Evolutionary conservation across 2,329 filamentous ascomycete species (phyloP), one percentile per base, ranked within the genome.

Genomic region (Clonostachys rosea): DNA sequence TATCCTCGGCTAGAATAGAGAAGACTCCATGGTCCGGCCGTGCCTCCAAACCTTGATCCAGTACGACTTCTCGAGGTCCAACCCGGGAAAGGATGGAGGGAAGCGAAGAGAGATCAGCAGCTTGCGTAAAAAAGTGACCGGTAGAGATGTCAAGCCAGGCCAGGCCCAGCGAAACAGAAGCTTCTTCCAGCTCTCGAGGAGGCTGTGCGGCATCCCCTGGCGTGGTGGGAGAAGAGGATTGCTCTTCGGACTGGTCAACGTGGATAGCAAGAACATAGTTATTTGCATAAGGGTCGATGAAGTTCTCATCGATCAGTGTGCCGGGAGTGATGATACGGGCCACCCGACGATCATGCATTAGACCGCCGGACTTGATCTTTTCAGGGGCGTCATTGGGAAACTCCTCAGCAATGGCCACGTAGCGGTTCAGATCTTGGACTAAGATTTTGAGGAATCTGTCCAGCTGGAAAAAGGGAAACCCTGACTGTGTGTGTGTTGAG

Each of bases 101-200:
- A 5, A 99, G 70, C 47, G 84, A 83, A 44, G 79, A 73, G 8
- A 91, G 67, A 17, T 84, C 84, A 1, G 87, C 85, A 16, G 73
- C 74, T 60, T 97, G 91, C 1, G 91, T 96, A 59, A 84, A 90
- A 67, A 99, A 99, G 57, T 92, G 88, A 13, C 94, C 94, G 4
- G 94, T 99, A 9, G 94, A 96, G 24, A 97, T 70, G 66, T 99
- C 94, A 42, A 97, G 73, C 94, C 94, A 99, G 39, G 94, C 89
- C 44, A 99, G 71, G 4, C 94, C 94, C 48, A 95, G 71, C 20
- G 42, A 30, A 43, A 33, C 5, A 13, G 40, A 24, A 13, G 40
- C 16, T 30, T 10, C 24, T 10, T 10, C 24, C 24, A 30, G 24
- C 24, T 30, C 24, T 30, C 24, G 24, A 30, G 24, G 24, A 30